Percentiles rank a stretch among this genome's conserved stretches.
These are phyloP conservation scores for Pyrenophora seminiperda DNA, from an alignment of 2,329 filamentous ascomycete genomes.

Conservation along the genomic window DNA sequence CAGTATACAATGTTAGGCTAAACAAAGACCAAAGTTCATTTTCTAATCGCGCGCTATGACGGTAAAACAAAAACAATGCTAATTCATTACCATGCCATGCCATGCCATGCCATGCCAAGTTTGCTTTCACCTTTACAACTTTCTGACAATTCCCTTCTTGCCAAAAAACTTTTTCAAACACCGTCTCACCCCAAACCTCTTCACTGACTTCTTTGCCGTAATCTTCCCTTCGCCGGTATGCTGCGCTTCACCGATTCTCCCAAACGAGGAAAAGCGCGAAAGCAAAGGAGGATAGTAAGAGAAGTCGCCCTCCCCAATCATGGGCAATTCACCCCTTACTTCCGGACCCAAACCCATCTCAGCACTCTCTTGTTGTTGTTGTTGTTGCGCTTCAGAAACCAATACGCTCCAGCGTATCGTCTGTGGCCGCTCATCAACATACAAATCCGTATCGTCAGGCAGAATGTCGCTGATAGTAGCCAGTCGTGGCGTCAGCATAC, in stretches of 20 bases:
- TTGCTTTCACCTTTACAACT: too few species aligned
- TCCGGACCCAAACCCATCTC: background rate
- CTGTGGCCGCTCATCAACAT: background rate
- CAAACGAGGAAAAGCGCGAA: background rate
- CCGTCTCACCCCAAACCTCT: background rate
- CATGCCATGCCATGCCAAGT: too few species aligned
- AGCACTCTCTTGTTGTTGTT: background rate
- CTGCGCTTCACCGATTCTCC: too few species aligned
- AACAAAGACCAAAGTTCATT: too few species aligned
- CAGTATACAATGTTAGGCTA: too few species aligned
- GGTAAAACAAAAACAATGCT: too few species aligned
- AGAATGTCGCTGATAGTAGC: slow-evolving; percentile 4
- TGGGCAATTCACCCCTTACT: background rate
- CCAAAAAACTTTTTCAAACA: background rate
- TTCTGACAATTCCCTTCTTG: background rate
- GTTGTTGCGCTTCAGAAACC: background rate
- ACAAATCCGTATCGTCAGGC: background rate
- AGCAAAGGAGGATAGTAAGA: slow-evolving; percentile 13
- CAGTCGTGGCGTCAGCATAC: background rate
- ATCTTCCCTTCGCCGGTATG: background rate
- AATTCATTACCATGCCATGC: too few species aligned
- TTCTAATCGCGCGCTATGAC: too few species aligned
- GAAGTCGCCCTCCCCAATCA: slow-evolving; percentile 2
- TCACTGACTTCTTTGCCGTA: background rate
- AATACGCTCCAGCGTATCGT: background rate